Evolutionary conservation across 192 early-diverging fungal species (phyloP).

Genomic region (Tieghemiomyces parasiticus): DNA sequence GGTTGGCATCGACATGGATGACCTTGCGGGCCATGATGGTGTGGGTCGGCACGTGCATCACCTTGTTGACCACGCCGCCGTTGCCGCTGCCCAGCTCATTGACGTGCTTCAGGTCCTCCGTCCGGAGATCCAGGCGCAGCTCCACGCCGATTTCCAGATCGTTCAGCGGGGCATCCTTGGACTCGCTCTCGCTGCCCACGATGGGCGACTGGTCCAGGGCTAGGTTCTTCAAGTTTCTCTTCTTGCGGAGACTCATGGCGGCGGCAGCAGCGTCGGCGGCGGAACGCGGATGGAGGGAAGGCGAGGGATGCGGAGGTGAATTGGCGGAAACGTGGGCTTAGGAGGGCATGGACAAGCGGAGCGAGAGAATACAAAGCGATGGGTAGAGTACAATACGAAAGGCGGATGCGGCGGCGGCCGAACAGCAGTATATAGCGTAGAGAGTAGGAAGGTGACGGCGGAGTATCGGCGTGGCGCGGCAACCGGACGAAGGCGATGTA

Average conservation of each 20-base stretch:
- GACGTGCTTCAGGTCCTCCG: slow-evolving; percentile 65
- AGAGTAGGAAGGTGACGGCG: too few species aligned
- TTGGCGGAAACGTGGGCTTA: too few species aligned
- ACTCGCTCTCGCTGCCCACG: neutral
- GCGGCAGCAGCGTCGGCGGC: neutral
- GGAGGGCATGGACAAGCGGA: too few species aligned
- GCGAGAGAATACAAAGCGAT: too few species aligned
- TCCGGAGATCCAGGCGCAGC: slow-evolving; percentile 53
- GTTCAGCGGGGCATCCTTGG: slow-evolving; percentile 2
- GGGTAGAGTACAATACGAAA: too few species aligned
- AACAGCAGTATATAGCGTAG: too few species aligned
- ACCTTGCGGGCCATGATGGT: slow-evolving; percentile 87
- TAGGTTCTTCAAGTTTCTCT: slow-evolving; percentile 5
- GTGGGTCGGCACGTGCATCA: slow-evolving; percentile 71
- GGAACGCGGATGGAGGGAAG: too few species aligned
- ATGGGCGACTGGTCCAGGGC: slow-evolving; percentile 11
- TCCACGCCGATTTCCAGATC: slow-evolving; percentile 54
- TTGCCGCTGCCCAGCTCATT: slow-evolving; percentile 84
- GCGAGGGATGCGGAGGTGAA: too few species aligned
- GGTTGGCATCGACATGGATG: slow-evolving; percentile 30
- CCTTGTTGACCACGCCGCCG: slow-evolving; percentile 79
- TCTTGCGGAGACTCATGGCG: slow-evolving; percentile 7
- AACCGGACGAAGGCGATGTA: too few species aligned
- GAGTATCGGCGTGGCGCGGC: too few species aligned
- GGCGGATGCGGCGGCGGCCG: too few species aligned